Conservation (phyloP, 106 monocot species). For the Agapanthus africanus region DNA sequence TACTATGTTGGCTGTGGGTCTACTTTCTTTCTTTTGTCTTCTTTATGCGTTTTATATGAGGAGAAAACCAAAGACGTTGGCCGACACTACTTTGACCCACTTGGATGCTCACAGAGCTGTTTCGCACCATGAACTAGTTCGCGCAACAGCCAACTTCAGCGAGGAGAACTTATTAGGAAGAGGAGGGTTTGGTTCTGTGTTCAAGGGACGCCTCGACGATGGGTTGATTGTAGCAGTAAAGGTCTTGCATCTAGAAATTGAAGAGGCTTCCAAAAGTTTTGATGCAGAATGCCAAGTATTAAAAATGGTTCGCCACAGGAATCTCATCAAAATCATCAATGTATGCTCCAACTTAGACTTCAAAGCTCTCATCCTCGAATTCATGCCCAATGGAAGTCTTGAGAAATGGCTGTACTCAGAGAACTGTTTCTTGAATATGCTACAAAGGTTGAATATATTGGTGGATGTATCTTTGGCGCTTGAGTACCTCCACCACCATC, state of each 20-base stretch:
- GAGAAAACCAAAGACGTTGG: neutral
- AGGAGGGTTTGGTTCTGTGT: neutral
- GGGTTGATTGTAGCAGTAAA: neutral
- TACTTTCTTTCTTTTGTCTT: neutral
- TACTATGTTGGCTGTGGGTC: neutral
- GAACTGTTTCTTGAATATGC: neutral
- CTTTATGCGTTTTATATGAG: neutral
- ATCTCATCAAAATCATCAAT: constrained; percentile 3
- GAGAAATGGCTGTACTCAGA: constrained; percentile 4
- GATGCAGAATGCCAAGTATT: constrained; percentile 4
- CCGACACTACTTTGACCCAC: neutral
- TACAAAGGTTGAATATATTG: neutral
- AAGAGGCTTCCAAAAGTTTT: neutral
- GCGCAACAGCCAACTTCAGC: neutral
- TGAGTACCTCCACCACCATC: neutral
- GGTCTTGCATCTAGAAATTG: neutral
- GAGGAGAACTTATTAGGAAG: neutral
- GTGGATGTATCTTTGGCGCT: neutral
- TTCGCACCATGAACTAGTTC: constrained; percentile 1
- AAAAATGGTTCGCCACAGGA: neutral
- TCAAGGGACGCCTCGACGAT: neutral
- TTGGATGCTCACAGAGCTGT: neutral
- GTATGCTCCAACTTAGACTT: neutral
- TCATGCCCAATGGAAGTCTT: constrained; percentile 5
- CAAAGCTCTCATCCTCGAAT: neutral